Conservation (phyloP, 495 filamentous ascomycete species). For the Penicillium desertorum region DNA sequence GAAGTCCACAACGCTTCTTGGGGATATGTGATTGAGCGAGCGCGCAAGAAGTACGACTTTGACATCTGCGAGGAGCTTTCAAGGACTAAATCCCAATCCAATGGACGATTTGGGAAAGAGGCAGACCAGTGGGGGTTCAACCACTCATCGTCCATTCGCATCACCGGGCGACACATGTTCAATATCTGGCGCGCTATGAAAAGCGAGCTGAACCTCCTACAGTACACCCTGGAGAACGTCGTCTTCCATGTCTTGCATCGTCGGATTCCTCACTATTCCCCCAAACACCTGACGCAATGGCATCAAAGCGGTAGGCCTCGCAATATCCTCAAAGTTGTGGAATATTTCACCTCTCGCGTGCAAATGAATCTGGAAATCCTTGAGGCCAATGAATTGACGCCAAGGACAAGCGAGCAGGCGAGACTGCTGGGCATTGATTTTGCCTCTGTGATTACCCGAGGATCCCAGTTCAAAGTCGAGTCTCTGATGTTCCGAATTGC, state of each 20-base stretch:
- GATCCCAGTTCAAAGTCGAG: slow-evolving; percentile 97
- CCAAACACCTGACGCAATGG: slow-evolving; percentile 76
- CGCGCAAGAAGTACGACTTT: slow-evolving; percentile 81
- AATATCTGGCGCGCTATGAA: slow-evolving; percentile 98
- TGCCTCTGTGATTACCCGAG: slow-evolving; percentile 88
- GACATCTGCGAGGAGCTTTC: slow-evolving; percentile 89
- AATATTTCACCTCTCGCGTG: slow-evolving; percentile 75
- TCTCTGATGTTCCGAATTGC: slow-evolving; percentile 98
- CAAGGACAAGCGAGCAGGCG: slow-evolving; percentile 91
- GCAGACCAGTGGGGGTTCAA: slow-evolving; percentile 90
- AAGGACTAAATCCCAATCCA: slow-evolving; percentile 76
- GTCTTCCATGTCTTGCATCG: slow-evolving; percentile 88
- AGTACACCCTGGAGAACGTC: slow-evolving; percentile 97
- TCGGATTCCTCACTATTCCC: slow-evolving; percentile 87
- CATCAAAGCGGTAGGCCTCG: slow-evolving; percentile 64
- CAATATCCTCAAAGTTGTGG: slow-evolving; percentile 70
- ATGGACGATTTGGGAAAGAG: slow-evolving; percentile 81
- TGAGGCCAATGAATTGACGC: slow-evolving; percentile 83
- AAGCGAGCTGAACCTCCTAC: slow-evolving; percentile 81
- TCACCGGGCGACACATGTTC: slow-evolving; percentile 93
- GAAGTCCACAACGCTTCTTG: slow-evolving; percentile 92
- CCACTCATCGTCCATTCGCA: slow-evolving; percentile 77
- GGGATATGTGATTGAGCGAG: slow-evolving; percentile 93
- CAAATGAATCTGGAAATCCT: slow-evolving; percentile 87
- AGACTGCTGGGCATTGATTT: slow-evolving; percentile 93